Evolutionary conservation across 106 monocot genomes (phyloP).

Genomic region (Dendrobium catenatum): DNA sequence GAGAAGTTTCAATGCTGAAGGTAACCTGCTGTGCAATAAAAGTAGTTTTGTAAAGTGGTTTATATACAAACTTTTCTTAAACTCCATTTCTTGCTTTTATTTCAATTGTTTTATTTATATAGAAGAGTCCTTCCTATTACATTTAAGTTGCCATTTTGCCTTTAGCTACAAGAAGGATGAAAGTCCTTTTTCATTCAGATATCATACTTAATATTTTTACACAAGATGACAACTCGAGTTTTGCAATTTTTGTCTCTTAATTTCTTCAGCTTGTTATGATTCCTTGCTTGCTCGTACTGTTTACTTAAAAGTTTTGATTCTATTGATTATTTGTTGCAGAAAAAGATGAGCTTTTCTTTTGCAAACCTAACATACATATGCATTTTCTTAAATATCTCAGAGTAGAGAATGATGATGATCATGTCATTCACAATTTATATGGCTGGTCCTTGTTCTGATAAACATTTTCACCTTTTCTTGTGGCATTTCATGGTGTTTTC

Average conservation of each 20-base stretch:
- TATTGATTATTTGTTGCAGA: neutral
- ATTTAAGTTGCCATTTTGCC: neutral
- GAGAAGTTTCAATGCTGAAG: neutral
- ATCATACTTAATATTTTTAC: neutral
- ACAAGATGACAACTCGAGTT: neutral
- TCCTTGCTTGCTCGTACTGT: neutral
- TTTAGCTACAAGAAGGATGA: neutral
- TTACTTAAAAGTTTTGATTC: neutral
- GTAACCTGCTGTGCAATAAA: neutral
- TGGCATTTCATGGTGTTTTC: neutral
- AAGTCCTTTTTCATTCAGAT: neutral
- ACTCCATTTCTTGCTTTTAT: neutral
- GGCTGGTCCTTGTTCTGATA: neutral
- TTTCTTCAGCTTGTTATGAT: neutral
- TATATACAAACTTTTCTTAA: neutral
- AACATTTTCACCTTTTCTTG: neutral
- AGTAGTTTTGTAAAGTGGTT: neutral
- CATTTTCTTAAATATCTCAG: neutral
- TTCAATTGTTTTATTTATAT: too few relatives aligned
- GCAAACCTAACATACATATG: neutral
- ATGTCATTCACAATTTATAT: neutral
- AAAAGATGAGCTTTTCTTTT: neutral
- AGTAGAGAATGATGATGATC: neutral
- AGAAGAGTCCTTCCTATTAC: neutral
- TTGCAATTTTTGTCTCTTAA: neutral